Evolutionary conservation across 345 rosid genomes (phyloP).

Genomic region (Brassica nigra): DNA sequence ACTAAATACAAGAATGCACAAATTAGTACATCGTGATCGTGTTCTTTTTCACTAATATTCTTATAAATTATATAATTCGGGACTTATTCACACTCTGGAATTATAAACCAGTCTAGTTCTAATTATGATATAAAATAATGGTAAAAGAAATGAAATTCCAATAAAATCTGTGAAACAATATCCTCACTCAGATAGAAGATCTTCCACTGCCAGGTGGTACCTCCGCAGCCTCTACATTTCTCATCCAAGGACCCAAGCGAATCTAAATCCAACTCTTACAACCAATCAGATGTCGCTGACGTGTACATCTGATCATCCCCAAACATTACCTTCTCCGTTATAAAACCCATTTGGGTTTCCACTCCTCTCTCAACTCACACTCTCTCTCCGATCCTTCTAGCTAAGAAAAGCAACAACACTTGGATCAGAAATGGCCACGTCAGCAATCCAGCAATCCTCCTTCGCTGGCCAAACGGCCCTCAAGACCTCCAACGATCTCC

Average conservation of each 20-base stretch:
- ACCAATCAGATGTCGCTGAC: constrained; percentile 54
- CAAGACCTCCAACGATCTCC: constrained; percentile 68
- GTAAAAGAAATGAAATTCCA: not conserved
- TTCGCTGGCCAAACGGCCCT: constrained; percentile 38
- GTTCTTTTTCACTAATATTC: not conserved
- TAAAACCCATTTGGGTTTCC: constrained; percentile 34
- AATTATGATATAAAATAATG: not conserved
- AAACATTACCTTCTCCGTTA: constrained; percentile 33
- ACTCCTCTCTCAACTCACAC: not conserved
- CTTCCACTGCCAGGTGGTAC: constrained; percentile 48
- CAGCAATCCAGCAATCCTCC: constrained; percentile 74
- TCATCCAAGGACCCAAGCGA: constrained; percentile 40
- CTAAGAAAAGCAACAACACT: not conserved
- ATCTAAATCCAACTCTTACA: constrained; percentile 42
- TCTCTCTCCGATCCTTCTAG: constrained; percentile 9
- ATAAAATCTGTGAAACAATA: constrained; percentile 1
- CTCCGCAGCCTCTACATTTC: constrained; percentile 31
- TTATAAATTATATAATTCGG: too few species aligned
- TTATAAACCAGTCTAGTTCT: not conserved
- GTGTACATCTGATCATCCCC: constrained; percentile 56
- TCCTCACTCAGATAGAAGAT: constrained; percentile 36
- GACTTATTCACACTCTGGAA: not conserved
- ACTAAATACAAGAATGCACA: not conserved
- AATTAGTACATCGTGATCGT: not conserved
- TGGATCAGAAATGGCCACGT: constrained; percentile 65